Evolutionary conservation across 2,329 filamentous ascomycete genomes (phyloP).

Genomic region (Aureobasidium vineae): DNA sequence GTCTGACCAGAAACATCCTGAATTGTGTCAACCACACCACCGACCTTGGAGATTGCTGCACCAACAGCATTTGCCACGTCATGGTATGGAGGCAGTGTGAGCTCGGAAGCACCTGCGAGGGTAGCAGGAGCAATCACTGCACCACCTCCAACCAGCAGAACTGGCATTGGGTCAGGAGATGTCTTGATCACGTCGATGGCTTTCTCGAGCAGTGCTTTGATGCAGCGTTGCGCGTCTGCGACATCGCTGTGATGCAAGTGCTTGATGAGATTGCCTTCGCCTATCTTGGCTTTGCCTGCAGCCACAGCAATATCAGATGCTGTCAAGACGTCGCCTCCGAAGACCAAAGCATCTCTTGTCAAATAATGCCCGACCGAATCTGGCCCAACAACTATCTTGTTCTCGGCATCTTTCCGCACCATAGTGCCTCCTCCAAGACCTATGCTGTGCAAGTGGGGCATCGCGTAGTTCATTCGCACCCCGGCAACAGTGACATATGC

Average conservation of each 20-base stretch:
- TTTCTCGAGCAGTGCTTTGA: conserved; percentile 51
- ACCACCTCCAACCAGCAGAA: conserved; percentile 60
- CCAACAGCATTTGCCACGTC: conserved; percentile 61
- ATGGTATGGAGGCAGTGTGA: conserved; percentile 53
- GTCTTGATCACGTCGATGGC: conserved; percentile 59
- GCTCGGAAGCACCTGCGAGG: conserved; percentile 52
- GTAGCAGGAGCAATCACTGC: conserved; percentile 52
- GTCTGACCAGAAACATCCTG: conserved; percentile 46
- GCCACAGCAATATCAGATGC: conserved; percentile 54
- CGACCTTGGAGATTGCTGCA: conserved; percentile 58
- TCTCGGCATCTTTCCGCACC: conserved; percentile 36
- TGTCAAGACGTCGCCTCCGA: conserved; percentile 56
- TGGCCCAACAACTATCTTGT: conserved; percentile 52
- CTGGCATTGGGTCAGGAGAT: conserved; percentile 52
- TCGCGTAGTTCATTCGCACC: conserved; percentile 54
- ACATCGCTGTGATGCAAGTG: conserved; percentile 29
- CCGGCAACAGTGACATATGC: conserved; percentile 62
- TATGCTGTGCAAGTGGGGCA: conserved; percentile 53
- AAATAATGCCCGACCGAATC: conserved; percentile 57
- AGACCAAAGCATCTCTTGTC: conserved; percentile 49
- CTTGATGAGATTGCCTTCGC: conserved; percentile 31
- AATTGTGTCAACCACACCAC: conserved; percentile 55
- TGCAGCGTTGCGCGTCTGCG: conserved; percentile 37
- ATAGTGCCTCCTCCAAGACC: conserved; percentile 57
- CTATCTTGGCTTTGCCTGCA: conserved; percentile 33